Evolutionary conservation across 2,329 filamentous ascomycete species (phyloP).

Genomic region (Lachnellula willkommii): DNA sequence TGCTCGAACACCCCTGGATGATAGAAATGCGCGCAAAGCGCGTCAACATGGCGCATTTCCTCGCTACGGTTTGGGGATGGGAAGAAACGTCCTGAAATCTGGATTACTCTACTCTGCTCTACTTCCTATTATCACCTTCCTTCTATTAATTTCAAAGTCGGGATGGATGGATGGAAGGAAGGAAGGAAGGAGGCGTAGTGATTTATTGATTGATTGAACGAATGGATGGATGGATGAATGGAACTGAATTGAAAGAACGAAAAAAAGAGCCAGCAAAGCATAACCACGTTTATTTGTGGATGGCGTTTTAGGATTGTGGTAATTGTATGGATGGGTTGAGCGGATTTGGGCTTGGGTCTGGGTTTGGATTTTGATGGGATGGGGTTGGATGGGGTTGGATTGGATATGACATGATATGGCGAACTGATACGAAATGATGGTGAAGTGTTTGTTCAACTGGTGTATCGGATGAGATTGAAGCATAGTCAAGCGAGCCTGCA

Average conservation of each 20-base stretch:
- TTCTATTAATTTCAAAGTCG: background rate
- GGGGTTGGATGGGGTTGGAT: background rate
- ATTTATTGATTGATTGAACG: no score
- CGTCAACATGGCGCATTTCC: conserved; percentile 94
- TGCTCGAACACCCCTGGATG: conserved; percentile 99
- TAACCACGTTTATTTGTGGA: no score
- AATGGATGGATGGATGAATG: no score
- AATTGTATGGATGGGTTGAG: background rate
- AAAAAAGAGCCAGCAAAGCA: no score
- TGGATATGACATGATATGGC: background rate
- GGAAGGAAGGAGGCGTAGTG: no score
- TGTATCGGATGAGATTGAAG: background rate
- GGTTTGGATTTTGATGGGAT: background rate
- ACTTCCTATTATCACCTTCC: background rate
- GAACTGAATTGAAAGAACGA: no score
- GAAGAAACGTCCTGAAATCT: conserved; percentile 37
- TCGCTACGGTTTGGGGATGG: conserved; percentile 97
- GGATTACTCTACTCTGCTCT: background rate
- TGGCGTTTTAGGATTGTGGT: background rate
- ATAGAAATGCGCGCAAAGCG: conserved; percentile 91
- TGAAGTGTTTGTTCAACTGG: background rate
- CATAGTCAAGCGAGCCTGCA: no score
- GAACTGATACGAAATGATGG: background rate
- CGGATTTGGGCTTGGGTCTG: background rate
- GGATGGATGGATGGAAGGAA: no score